Evolutionary conservation across 768 basidiomycete species (phyloP), one percentile per base, ranked within the genome.

Genomic region (Tremella yokohamensis): DNA sequence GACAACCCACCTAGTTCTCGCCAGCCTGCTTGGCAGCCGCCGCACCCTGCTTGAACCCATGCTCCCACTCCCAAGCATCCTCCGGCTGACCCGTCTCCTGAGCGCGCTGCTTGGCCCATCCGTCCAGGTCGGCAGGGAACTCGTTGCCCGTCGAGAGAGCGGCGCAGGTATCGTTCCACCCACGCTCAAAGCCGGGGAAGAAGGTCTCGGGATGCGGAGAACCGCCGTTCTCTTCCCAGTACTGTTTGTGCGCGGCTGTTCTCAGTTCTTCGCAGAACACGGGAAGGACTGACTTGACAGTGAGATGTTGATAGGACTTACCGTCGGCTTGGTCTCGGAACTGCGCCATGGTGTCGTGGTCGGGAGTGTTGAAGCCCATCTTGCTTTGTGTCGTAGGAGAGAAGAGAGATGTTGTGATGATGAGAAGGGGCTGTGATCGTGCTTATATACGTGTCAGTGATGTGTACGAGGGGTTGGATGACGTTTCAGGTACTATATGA

Each of bases 161-260:
- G 34, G 68, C 52, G 67, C 83, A 83, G 0, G 83, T 83, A 57
- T 86, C 87, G 22, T 84, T 82, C 89, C 89, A 90, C 0, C 88
- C 89, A 50, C 79, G 77, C 1, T 78, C 37, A 64, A 84, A 89
- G 2, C 87, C 89, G 1, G 83, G 80, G 20, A 76, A 79, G 66
- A 89, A 89, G 3, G 86, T 80, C 76, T 81, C 82, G 59, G 88
- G 86, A 54, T 87, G 80, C 60, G 87, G 86, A 9, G 81, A 72
- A 0, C 85, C 84, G 0, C 81, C 79, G 57, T 82, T 78, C 52
- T 80, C 78, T 0, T 81, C 64, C 83, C 83, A 83, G 61, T 81
- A 83, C 1, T 51, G 59, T 0, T 57, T 66, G 60, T 83, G 82
- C 6, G 70, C 60, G 8, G 65, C 80, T 81, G 44, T 38, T 24